Percentiles rank a stretch among this genome's conserved stretches.
Evolutionary conservation across 2,329 filamentous ascomycete genomes (phyloP).

Genomic region (Aspergillus pseudoglaucus): DNA sequence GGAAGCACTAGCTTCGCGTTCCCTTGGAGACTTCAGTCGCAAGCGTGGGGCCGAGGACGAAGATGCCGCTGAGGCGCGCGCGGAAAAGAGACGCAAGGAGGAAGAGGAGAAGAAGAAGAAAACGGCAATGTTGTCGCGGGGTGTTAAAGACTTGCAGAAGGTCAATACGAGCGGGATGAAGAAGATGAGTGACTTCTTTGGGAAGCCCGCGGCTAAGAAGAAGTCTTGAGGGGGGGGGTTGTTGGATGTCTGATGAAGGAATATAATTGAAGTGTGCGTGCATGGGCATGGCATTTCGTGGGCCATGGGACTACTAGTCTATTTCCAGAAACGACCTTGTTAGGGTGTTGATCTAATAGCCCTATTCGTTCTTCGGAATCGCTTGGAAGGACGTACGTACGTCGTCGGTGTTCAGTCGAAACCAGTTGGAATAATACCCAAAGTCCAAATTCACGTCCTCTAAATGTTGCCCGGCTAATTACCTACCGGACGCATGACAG

Average conservation of each 20-base stretch:
- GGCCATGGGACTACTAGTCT: not conserved
- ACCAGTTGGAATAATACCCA: no score
- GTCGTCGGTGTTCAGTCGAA: no score
- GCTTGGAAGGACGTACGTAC: no score
- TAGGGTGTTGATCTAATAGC: no score
- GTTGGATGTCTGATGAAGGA: not conserved
- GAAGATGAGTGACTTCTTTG: constrained; percentile 93
- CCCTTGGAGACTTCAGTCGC: constrained; percentile 41
- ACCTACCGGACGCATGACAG: no score
- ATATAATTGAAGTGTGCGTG: no score
- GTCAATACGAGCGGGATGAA: constrained; percentile 90
- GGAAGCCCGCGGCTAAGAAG: constrained; percentile 48
- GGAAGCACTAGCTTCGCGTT: constrained; percentile 64
- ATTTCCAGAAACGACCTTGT: not conserved
- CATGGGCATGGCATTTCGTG: no score
- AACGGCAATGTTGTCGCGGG: constrained; percentile 67
- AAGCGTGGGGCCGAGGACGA: constrained; percentile 39
- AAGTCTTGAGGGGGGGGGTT: constrained; percentile 19
- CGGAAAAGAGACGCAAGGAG: constrained; percentile 75
- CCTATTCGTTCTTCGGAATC: no score
- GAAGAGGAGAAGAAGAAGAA: constrained; percentile 86
- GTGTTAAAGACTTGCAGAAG: constrained; percentile 75
- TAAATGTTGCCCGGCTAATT: no score
- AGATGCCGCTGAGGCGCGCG: constrained; percentile 43
- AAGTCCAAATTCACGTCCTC: no score